Base-by-base conservation (phyloP, 768 basidiomycete genomes). In the Hericium alpestre region DNA sequence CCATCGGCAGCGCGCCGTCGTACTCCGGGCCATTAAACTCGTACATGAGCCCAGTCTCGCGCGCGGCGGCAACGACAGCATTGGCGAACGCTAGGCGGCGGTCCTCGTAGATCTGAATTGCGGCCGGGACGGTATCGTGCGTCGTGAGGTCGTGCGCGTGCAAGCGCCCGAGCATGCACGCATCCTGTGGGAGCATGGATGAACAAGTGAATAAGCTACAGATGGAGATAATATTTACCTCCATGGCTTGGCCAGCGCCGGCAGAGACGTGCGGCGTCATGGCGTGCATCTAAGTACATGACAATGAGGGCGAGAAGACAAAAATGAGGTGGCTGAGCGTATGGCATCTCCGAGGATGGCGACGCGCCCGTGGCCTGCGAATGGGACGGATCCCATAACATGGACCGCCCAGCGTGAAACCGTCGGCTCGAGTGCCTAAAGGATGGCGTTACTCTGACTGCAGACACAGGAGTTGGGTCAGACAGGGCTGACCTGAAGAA, bases 311-410 rank as follows among this genome's bases (percentile, higher is more conserved):
- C 50, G 12, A 9, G n/a, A 18, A 11, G 23, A 25, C 32, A 55
- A 22, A 4, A 27, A 18, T 13, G 22, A 43, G 48, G 7, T 18
- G 16, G 6, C 11, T 23, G 5, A 27, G 54, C 57, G 15, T 38
- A 65, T 64, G 11, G 70, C 69, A 56, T 71, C 71, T 0, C 71
- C 71, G 11, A 69, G 56, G 37, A 73, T 58, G 0, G 67, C 69
- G 15, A 70, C 65, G 1, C 63, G 55, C 1, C 66, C 70, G 25
- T 54, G 50, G 4, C 64, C 65, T 8, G 62, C 65, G 50, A 61
- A 59, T 1, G 65, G 65, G 1, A 71, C 47, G 37, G 56, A 46
- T n/a, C 63, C 62, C 16, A 72, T 38, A 32, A 62, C 61, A 50
- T 65, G 63, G 9, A 70, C 64, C 1, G 63, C 66, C 65, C 68